Evolutionary conservation across 1,139 yeast genomes (phyloP).

Genomic region (Candida sojae): DNA sequence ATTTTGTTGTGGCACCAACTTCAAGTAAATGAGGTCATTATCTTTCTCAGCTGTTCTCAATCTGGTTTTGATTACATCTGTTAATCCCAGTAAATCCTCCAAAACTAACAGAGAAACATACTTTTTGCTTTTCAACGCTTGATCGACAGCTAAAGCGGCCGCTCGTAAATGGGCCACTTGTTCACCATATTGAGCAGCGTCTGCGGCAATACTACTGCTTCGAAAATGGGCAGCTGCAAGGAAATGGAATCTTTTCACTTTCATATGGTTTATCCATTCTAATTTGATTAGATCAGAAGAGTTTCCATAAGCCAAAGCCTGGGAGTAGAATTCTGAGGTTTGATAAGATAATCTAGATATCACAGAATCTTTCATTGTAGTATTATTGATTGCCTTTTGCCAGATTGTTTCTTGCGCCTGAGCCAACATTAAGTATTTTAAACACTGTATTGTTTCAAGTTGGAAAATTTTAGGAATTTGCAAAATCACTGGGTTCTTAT

Average conservation of each 20-base stretch:
- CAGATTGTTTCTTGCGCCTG: slow-evolving; percentile 90
- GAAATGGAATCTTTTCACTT: slow-evolving; percentile 63
- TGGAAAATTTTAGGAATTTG: slow-evolving; percentile 26
- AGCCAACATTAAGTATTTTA: slow-evolving; percentile 59
- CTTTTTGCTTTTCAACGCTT: slow-evolving; percentile 41
- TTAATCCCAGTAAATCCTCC: slow-evolving; percentile 51
- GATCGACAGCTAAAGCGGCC: slow-evolving; percentile 32
- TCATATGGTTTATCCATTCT: slow-evolving; percentile 66
- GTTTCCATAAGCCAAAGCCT: slow-evolving; percentile 46
- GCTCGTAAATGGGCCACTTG: slow-evolving; percentile 60
- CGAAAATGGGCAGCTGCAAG: slow-evolving; percentile 71
- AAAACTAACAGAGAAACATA: slow-evolving; percentile 47
- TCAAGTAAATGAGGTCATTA: slow-evolving; percentile 76
- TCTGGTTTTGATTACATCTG: slow-evolving; percentile 42
- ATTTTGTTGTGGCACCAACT: slow-evolving; percentile 54
- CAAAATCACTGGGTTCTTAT: slow-evolving; percentile 13
- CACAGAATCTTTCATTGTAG: slow-evolving; percentile 59
- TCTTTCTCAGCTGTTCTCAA: slow-evolving; percentile 69
- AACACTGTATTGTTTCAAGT: slow-evolving; percentile 26
- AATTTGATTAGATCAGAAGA: slow-evolving; percentile 53
- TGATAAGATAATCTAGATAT: slow-evolving; percentile 67
- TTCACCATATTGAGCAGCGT: slow-evolving; percentile 61
- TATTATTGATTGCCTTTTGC: slow-evolving; percentile 62
- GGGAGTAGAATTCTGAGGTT: slow-evolving; percentile 57
- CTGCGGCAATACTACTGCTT: slow-evolving; percentile 51